These are phyloP conservation scores for Kurtzmaniella quercitrusa DNA, from an alignment of 1,139 yeast species.

Conservation along the genomic window DNA sequence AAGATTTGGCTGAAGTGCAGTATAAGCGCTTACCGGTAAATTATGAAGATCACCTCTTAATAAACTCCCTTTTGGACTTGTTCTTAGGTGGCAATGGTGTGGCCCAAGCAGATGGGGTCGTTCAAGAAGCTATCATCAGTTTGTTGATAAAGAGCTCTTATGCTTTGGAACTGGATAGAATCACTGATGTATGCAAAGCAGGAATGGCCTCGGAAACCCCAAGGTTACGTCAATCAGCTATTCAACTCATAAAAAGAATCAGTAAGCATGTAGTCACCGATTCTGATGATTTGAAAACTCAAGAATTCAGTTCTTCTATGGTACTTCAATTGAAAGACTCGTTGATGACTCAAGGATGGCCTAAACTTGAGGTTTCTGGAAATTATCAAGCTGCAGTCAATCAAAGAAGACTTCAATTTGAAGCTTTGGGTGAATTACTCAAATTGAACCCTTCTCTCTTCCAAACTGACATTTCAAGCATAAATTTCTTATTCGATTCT, in stretches of 20 bases:
- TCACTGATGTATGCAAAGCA: slow-evolving; percentile 43
- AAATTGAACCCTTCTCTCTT: slow-evolving; percentile 46
- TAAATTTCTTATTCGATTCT: slow-evolving; percentile 72
- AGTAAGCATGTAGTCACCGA: slow-evolving; percentile 17
- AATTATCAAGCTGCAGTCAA: slow-evolving; percentile 25
- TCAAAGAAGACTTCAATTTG: slow-evolving; percentile 67
- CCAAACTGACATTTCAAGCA: slow-evolving; percentile 41
- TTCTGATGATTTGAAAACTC: slow-evolving; percentile 5
- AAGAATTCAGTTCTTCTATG: slow-evolving; percentile 35
- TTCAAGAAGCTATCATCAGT: slow-evolving; percentile 58
- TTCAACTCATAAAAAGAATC: slow-evolving; percentile 61
- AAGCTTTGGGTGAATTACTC: slow-evolving; percentile 67
- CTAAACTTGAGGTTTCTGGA: slow-evolving; percentile 34
- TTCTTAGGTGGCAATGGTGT: slow-evolving; percentile 41
- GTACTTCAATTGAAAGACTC: slow-evolving; percentile 49
- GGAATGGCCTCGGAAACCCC: slow-evolving; percentile 55
- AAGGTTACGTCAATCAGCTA: slow-evolving; percentile 46
- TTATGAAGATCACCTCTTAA: slow-evolving; percentile 43
- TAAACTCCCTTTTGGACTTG: slow-evolving; percentile 40
- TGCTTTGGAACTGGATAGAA: slow-evolving; percentile 38
- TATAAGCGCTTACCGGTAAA: slow-evolving; percentile 51
- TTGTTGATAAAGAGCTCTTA: slow-evolving; percentile 48
- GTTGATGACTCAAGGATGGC: slow-evolving; percentile 59
- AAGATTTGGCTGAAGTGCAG: slow-evolving; percentile 46
- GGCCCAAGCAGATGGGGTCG: slow-evolving; percentile 49